Evolutionary conservation across 2,329 filamentous ascomycete species (phyloP).

Genomic region (Geoglossum cookeanum): DNA sequence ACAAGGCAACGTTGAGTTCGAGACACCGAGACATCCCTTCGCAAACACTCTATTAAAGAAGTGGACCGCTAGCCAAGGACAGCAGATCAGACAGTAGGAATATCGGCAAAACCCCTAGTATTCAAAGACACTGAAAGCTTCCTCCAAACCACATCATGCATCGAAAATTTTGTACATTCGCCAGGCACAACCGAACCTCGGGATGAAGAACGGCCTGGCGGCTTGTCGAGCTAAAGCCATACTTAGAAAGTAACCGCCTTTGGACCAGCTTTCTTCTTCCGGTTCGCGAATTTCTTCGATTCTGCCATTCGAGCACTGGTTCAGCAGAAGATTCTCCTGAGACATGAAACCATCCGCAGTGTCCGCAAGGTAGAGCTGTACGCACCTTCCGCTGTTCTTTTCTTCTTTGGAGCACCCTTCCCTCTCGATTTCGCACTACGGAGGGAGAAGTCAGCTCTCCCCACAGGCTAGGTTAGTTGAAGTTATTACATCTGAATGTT

Average conservation of each 20-base stretch:
- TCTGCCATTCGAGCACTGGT: conserved; percentile 13
- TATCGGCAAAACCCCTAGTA: not conserved
- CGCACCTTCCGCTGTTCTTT: conserved; percentile 37
- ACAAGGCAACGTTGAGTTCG: too few species aligned
- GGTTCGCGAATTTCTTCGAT: conserved; percentile 27
- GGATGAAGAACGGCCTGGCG: conserved; percentile 91
- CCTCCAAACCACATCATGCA: not conserved
- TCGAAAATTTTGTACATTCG: not conserved
- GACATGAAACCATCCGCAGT: conserved; percentile 13
- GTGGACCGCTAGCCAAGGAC: not conserved
- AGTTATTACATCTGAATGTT: conserved; percentile 35
- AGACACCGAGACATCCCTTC: too few species aligned
- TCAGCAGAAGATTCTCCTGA: conserved; percentile 7
- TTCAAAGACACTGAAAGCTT: not conserved
- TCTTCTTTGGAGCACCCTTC: conserved; percentile 83
- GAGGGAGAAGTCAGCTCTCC: conserved; percentile 4
- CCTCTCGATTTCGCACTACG: conserved; percentile 55
- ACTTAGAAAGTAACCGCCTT: conserved; percentile 19
- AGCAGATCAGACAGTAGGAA: conserved; percentile 4
- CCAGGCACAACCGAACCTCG: conserved; percentile 48
- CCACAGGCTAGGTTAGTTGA: not conserved
- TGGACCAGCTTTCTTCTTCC: conserved; percentile 21
- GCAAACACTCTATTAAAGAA: too few species aligned
- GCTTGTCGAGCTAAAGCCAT: conserved; percentile 96
- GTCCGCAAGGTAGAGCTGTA: conserved; percentile 7